Conservation (phyloP, 257 asterid species). For the Coffea eugenioides region DNA sequence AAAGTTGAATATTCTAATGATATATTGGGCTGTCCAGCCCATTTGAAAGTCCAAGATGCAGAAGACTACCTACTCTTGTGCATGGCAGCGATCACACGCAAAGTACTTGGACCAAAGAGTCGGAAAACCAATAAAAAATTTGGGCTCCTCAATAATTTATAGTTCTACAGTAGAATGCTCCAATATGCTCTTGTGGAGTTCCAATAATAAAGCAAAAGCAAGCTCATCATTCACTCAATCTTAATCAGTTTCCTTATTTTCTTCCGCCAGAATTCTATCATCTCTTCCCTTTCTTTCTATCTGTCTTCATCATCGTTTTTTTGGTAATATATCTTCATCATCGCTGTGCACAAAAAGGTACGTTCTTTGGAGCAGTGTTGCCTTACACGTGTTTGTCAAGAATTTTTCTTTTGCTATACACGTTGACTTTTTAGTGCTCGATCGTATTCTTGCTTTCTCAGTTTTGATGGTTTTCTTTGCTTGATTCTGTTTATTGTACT, state of each 20-base stretch:
- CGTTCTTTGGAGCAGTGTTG: slow-evolving; percentile 9
- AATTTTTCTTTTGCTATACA: neutral
- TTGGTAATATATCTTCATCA: slow-evolving; percentile 2
- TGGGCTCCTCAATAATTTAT: neutral
- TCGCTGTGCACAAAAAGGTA: slow-evolving; percentile 19
- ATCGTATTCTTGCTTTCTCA: slow-evolving; percentile 7
- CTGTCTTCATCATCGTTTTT: slow-evolving; percentile 10
- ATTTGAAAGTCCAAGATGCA: too few species aligned
- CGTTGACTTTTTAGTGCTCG: neutral
- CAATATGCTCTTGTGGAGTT: neutral
- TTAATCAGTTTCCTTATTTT: slow-evolving; percentile 10
- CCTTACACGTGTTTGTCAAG: neutral
- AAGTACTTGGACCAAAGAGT: neutral
- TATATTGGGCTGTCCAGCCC: too few species aligned
- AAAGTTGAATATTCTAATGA: too few species aligned
- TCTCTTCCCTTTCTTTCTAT: slow-evolving; percentile 5
- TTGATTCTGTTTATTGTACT: slow-evolving; percentile 14
- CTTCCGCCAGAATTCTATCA: neutral
- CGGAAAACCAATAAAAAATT: slow-evolving; percentile 17
- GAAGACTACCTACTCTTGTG: slow-evolving; percentile 5
- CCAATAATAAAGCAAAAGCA: slow-evolving; percentile 27
- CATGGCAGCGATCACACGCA: neutral
- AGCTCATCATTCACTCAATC: slow-evolving; percentile 31
- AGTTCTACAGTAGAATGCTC: too few species aligned
- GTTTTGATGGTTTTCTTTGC: neutral